phyloP scores from a whole-genome alignment of 441 rosid species.

The Erodium trifolium region DNA sequence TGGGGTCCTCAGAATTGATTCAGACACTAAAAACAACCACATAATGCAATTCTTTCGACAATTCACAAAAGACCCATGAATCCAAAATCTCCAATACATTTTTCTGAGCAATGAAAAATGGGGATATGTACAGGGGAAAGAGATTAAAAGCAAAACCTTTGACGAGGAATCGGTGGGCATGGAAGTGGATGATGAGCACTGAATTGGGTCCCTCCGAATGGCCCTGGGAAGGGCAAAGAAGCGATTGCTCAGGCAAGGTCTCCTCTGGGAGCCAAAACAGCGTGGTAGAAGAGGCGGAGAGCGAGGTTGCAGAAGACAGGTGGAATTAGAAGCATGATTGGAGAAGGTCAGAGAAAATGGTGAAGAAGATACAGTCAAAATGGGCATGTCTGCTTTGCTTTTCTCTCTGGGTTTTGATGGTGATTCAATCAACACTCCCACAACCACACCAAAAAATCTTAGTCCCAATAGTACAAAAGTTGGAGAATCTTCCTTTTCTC shows the following conservation, averaged over 20 bases:
- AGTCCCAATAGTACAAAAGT: neutral
- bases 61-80: neutral
- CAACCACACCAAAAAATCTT: neutral
- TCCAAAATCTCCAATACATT: neutral
- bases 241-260: conserved; percentile 8
- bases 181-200: conserved; percentile 29
- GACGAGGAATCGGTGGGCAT: conserved; percentile 34
- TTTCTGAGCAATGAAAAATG: neutral
- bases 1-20: neutral
- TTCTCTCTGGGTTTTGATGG: conserved; percentile 1
- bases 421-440: conserved; percentile 1
- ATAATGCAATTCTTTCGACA: neutral
- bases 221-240: conserved; percentile 12
- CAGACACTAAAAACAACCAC: neutral
- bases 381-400: conserved; percentile 14
- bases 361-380: conserved; percentile 10
- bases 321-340: conserved; percentile 3
- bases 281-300: conserved; percentile 12
- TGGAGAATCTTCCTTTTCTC: neutral
- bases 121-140: neutral
- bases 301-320: conserved; percentile 11
- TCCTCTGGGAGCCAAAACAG: conserved; percentile 13
- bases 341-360: conserved; percentile 8
- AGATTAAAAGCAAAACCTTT: conserved; percentile 29
- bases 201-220: conserved; percentile 17